These are phyloP conservation scores for Protea cynaroides DNA, from an alignment of 164 flowering plant genomes.

Conservation along the genomic window DNA sequence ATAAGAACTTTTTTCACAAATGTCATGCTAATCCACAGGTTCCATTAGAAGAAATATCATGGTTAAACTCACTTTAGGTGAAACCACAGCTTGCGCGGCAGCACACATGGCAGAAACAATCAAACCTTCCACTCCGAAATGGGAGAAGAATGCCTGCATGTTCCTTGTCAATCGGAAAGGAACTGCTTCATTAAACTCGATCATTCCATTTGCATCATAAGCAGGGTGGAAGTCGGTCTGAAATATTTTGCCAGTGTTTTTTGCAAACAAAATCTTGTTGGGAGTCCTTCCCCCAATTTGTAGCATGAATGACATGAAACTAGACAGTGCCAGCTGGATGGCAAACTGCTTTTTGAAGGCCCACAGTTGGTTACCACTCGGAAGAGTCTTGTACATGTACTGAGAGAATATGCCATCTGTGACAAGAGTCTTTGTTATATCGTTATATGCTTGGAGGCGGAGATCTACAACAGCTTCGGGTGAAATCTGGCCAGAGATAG, in stretches of 20 bases:
- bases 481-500: constrained; percentile 85
- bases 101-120: constrained; percentile 95
- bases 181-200: constrained; percentile 92
- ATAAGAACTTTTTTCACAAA: neutral
- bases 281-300: constrained; percentile 99
- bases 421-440: constrained; percentile 67
- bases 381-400: constrained; percentile 91
- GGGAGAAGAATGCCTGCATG: constrained; percentile 90
- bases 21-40: neutral
- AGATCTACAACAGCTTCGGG: constrained; percentile 89
- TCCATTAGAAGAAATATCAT: neutral
- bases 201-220: constrained; percentile 94
- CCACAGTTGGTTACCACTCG: constrained; percentile 90
- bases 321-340: constrained; percentile 89
- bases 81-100: constrained; percentile 89
- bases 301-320: constrained; percentile 92
- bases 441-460: constrained; percentile 88
- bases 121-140: constrained; percentile 95
- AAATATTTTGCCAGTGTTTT: constrained; percentile 94
- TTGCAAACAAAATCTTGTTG: constrained; percentile 92
- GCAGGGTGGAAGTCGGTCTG: constrained; percentile 99
- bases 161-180: constrained; percentile 96
- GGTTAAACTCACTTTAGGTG: constrained; percentile 65
- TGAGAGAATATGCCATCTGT: constrained; percentile 84
- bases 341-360: constrained; percentile 98